These are phyloP conservation scores for Fusarium stilboides DNA, from an alignment of 2,329 filamentous ascomycete genomes.

Conservation along the genomic window DNA sequence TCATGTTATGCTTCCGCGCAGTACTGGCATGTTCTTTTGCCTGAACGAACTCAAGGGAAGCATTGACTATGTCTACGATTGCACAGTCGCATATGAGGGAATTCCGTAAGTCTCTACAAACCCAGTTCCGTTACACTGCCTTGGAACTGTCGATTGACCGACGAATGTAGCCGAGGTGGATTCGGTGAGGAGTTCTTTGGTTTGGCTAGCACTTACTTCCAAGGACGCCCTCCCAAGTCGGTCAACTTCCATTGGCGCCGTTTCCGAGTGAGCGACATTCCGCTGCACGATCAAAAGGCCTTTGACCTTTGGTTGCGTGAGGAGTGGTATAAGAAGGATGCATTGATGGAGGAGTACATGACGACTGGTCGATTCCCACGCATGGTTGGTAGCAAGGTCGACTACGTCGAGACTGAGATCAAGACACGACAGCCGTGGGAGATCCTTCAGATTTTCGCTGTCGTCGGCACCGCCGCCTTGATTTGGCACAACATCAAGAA, in stretches of 20 bases:
- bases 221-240: conserved; percentile 90
- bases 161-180: conserved; percentile 73
- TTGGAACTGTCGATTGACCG: conserved; percentile 28
- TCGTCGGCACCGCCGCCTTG: conserved; percentile 62
- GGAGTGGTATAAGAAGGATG: conserved; percentile 94
- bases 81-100: conserved; percentile 95
- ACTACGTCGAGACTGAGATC: conserved; percentile 72
- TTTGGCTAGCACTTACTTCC: conserved; percentile 87
- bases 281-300: conserved; percentile 77
- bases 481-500: conserved; percentile 59
- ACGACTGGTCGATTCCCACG: conserved; percentile 85
- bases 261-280: conserved; percentile 85
- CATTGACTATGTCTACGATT: conserved; percentile 90
- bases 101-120: conserved; percentile 77
- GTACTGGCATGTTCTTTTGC: conserved; percentile 85
- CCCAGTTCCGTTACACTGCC: conserved; percentile 20
- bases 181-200: conserved; percentile 95
- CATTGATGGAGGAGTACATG: conserved; percentile 86
- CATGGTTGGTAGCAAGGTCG: conserved; percentile 66
- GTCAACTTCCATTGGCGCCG: conserved; percentile 98
- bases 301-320: conserved; percentile 90
- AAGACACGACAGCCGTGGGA: conserved; percentile 69
- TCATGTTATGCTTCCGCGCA: conserved; percentile 83
- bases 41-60: conserved; percentile 81
- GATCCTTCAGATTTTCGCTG: conserved; percentile 68